Percentiles rank a stretch among this genome's conserved stretches.
phyloP scores from a whole-genome alignment of 2,329 filamentous ascomycete genomes.

The Magnaporthales sp. region DNA sequence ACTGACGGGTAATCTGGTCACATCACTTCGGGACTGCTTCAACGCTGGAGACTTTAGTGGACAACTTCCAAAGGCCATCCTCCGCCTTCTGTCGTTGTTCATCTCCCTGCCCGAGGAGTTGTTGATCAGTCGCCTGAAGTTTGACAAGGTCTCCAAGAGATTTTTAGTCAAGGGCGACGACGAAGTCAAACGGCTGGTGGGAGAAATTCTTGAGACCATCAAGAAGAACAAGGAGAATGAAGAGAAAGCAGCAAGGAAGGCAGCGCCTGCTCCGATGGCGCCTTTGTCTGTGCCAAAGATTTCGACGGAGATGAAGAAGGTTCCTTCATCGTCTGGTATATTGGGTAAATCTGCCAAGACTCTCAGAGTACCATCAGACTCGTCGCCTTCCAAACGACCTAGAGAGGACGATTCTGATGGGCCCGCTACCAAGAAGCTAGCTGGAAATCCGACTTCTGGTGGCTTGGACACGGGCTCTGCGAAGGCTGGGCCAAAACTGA shows the following conservation, averaged over 20 bases:
- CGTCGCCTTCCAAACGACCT: conserved; percentile 22
- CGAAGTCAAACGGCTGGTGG: conserved; percentile 52
- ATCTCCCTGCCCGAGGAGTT: conserved; percentile 53
- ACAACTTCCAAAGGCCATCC: conserved; percentile 44
- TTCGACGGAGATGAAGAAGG: conserved; percentile 14
- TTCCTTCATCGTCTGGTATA: conserved; percentile 3
- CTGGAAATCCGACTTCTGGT: conserved; percentile 19
- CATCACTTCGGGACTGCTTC: conserved; percentile 44
- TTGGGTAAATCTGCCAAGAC: conserved; percentile 2
- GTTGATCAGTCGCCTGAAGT: conserved; percentile 53
- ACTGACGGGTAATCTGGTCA: conserved; percentile 44
- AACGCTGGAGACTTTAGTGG: conserved; percentile 43
- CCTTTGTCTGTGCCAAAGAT: conserved; percentile 15
- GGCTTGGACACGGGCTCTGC: conserved; percentile 7
- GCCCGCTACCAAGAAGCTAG: conserved; percentile 28
- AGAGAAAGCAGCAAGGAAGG: conserved; percentile 13
- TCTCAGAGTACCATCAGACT: conserved; percentile 14
- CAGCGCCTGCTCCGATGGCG: conserved; percentile 3
- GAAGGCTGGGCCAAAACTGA: conserved; percentile 18
- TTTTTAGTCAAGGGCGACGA: conserved; percentile 58
- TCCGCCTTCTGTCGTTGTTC: conserved; percentile 52
- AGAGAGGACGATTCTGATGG: conserved; percentile 29
- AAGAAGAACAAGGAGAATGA: not conserved
- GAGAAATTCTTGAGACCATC: conserved; percentile 23
- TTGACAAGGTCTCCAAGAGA: conserved; percentile 54